Evolutionary conservation across 257 asterid species (phyloP).

Genomic region (Prunella vulgaris): DNA sequence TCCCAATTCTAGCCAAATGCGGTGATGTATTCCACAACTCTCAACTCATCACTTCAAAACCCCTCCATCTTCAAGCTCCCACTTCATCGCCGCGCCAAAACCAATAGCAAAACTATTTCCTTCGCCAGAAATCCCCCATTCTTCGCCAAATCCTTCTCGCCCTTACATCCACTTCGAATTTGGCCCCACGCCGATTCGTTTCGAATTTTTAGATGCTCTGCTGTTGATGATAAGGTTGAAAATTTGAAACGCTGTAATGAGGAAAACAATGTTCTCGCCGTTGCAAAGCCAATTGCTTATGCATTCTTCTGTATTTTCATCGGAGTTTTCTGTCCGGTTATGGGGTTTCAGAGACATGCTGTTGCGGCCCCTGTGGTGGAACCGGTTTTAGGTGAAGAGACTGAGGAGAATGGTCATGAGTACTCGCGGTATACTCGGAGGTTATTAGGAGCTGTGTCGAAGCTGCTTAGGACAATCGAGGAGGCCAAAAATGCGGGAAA

Average conservation of each 20-base stretch:
- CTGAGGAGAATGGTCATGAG: slow-evolving; percentile 39
- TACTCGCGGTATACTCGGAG: slow-evolving; percentile 61
- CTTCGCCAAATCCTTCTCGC: slow-evolving; percentile 21
- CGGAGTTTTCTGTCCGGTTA: slow-evolving; percentile 45
- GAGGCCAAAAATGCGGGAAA: slow-evolving; percentile 39
- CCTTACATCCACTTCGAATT: slow-evolving; percentile 18
- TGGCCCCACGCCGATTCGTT: slow-evolving; percentile 13
- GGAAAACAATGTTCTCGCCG: slow-evolving; percentile 25
- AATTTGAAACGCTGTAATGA: slow-evolving; percentile 17
- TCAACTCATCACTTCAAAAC: slow-evolving; percentile 25
- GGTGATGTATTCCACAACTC: slow-evolving; percentile 35
- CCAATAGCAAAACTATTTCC: slow-evolving; percentile 15
- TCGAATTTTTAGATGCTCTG: slow-evolving; percentile 23
- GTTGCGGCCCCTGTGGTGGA: slow-evolving; percentile 28
- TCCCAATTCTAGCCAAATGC: slow-evolving; percentile 12
- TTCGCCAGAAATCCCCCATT: slow-evolving; percentile 24
- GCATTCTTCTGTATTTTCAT: slow-evolving; percentile 43
- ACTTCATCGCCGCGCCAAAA: slow-evolving; percentile 21
- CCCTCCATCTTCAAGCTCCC: slow-evolving; percentile 26
- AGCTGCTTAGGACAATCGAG: slow-evolving; percentile 49
- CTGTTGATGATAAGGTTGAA: slow-evolving; percentile 1
- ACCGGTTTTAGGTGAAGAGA: slow-evolving; percentile 19
- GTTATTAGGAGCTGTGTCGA: slow-evolving; percentile 46
- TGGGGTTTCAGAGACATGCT: slow-evolving; percentile 39
- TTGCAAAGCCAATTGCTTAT: slow-evolving; percentile 57